These are phyloP conservation scores for Chlamydomonas sphaeroides DNA, from an alignment of 139 green algal genomes.

Conservation along the genomic window DNA sequence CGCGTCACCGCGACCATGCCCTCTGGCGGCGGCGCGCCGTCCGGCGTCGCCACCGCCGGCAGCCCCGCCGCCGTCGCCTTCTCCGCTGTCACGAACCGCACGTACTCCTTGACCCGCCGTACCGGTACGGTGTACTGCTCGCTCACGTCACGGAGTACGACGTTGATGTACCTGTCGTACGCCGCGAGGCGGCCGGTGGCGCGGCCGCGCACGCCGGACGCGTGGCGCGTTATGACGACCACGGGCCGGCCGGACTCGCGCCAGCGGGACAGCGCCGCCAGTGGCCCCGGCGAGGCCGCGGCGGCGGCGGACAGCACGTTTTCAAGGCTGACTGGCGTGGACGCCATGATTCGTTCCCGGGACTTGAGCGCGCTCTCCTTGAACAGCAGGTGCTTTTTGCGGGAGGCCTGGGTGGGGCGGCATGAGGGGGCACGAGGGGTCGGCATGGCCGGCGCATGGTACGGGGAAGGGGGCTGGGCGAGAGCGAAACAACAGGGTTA, in stretches of 20 bases:
- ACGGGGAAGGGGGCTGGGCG: too few species aligned
- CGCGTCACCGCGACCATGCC: slow-evolving; percentile 25
- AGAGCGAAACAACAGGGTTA: too few species aligned
- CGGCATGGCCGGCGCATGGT: too few species aligned
- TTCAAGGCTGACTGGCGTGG: not conserved
- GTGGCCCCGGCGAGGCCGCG: slow-evolving; percentile 2
- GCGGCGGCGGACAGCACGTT: not conserved
- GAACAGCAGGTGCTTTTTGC: slow-evolving; percentile 28
- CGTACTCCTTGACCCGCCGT: slow-evolving; percentile 23
- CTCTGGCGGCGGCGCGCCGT: not conserved
- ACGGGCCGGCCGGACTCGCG: slow-evolving; percentile 39
- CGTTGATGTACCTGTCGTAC: slow-evolving; percentile 81
- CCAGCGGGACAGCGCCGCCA: slow-evolving; percentile 6
- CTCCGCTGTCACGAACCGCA: slow-evolving; percentile 2
- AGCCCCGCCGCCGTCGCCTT: not conserved
- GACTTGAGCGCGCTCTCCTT: not conserved
- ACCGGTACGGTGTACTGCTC: slow-evolving; percentile 81
- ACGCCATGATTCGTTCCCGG: slow-evolving; percentile 3
- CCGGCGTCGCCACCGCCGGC: not conserved
- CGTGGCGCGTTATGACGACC: slow-evolving; percentile 77
- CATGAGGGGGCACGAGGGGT: not conserved
- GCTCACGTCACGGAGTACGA: slow-evolving; percentile 76
- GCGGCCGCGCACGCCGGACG: slow-evolving; percentile 66
- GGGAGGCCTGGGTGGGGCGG: slow-evolving; percentile 2
- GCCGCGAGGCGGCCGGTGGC: slow-evolving; percentile 62